Conservation (phyloP, 2,329 filamentous ascomycete species). For the Nemania bipapillata region DNA sequence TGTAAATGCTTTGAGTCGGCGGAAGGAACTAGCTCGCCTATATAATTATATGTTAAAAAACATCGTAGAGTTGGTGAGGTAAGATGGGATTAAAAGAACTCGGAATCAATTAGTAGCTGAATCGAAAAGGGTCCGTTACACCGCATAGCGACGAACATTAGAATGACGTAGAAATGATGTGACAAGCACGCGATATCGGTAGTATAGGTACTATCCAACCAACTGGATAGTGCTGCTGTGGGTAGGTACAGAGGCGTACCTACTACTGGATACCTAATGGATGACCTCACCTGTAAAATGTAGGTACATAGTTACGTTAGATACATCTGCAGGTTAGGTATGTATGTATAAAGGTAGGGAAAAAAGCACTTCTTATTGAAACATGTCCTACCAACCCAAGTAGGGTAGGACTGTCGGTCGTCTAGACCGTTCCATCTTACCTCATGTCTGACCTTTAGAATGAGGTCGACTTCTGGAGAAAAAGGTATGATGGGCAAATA, state of each 20-base stretch:
- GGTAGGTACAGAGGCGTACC: neutral
- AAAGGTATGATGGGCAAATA: constrained; percentile 16
- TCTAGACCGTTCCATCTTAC: constrained; percentile 20
- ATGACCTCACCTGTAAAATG: neutral
- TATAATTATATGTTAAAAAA: neutral
- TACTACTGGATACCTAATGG: neutral
- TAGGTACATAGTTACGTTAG: neutral
- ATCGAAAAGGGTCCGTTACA: constrained; percentile 38
- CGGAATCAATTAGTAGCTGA: constrained; percentile 6
- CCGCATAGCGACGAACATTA: constrained; percentile 37
- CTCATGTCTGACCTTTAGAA: neutral
- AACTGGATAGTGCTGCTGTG: constrained; percentile 22
- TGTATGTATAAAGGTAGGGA: neutral
- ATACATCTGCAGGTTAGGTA: neutral
- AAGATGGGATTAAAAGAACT: constrained; percentile 18
- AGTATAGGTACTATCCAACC: neutral
- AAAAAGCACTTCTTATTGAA: constrained; percentile 1
- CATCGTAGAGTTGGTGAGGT: neutral
- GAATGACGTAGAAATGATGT: constrained; percentile 49
- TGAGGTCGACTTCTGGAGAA: neutral
- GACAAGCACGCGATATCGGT: constrained; percentile 36
- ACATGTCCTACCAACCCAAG: neutral
- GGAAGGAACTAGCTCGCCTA: neutral
- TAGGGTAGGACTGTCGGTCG: neutral
- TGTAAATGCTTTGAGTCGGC: neutral